A percentile compares a stretch with the other conserved stretches of the same genome.
phyloP scores from a whole-genome alignment of 1,139 yeast species.

The Geotrichum siamense region DNA sequence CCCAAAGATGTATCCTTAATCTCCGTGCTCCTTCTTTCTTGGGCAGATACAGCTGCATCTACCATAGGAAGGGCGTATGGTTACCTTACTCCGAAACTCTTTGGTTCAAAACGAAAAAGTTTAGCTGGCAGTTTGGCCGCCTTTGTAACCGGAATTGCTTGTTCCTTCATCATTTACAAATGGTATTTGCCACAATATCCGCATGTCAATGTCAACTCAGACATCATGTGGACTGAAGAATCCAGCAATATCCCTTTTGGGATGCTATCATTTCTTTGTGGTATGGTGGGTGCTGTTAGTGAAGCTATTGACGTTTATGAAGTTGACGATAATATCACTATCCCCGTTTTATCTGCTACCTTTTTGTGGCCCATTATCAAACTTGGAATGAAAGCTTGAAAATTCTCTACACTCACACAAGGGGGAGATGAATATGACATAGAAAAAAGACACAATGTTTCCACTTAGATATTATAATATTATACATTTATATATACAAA shows the following conservation, averaged over 20 bases:
- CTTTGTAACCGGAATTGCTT: constrained; percentile 58
- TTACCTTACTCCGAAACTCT: constrained; percentile 69
- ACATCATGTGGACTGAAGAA: constrained; percentile 56
- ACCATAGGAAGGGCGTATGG: constrained; percentile 85
- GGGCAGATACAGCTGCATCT: constrained; percentile 98
- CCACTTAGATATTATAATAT: too few species aligned
- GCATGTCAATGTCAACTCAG: constrained; percentile 44
- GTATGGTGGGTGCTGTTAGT: constrained; percentile 74
- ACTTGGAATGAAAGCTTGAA: constrained; percentile 17
- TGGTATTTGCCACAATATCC: constrained; percentile 56
- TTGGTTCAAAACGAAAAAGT: constrained; percentile 54
- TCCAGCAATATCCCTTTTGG: constrained; percentile 50
- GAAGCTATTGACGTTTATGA: constrained; percentile 71
- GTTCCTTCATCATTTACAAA: constrained; percentile 64
- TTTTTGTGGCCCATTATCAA: constrained; percentile 47
- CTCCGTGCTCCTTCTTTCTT: constrained; percentile 72
- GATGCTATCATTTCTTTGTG: constrained; percentile 54
- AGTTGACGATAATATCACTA: constrained; percentile 88
- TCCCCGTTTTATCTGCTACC: constrained; percentile 74
- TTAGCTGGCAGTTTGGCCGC: constrained; percentile 89
- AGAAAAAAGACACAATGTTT: too few species aligned
- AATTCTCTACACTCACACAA: too few species aligned
- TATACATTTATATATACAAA: too few species aligned
- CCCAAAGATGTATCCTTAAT: constrained; percentile 77
- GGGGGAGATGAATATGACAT: too few species aligned